Evolutionary conservation across 2,329 filamentous ascomycete genomes (phyloP).

Genomic region (Fusarium succisae): DNA sequence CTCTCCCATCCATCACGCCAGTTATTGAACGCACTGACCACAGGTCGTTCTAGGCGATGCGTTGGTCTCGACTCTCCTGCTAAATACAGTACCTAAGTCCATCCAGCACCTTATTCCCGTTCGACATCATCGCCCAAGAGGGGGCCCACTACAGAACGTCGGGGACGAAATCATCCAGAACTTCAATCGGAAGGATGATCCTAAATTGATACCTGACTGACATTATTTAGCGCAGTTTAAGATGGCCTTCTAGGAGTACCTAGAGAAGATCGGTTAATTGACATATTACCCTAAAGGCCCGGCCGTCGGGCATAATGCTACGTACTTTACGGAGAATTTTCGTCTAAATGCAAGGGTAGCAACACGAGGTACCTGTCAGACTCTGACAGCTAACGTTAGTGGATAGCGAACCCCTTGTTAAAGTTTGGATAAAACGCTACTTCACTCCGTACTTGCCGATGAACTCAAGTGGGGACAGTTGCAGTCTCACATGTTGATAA

Average conservation of each 20-base stretch:
- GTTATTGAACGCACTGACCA: neutral
- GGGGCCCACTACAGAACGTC: neutral
- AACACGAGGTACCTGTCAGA: neutral
- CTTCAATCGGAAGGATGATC: neutral
- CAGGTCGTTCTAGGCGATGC: neutral
- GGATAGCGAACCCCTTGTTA: neutral
- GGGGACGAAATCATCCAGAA: neutral
- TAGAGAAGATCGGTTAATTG: neutral
- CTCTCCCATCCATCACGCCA: neutral
- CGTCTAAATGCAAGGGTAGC: neutral
- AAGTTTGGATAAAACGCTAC: neutral
- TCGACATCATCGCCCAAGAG: neutral
- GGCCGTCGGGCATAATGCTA: neutral
- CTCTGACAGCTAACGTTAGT: neutral
- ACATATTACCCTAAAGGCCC: neutral
- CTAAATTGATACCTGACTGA: neutral
- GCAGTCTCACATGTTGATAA: neutral
- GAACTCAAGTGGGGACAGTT: neutral
- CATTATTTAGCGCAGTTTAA: neutral
- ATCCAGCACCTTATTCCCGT: neutral
- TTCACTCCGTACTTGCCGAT: neutral
- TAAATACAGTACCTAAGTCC: neutral
- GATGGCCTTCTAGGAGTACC: neutral
- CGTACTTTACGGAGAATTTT: neutral
- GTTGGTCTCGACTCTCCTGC: neutral